phyloP scores from a whole-genome alignment of 2,329 filamentous ascomycete species.

The Rhexocercosporidium sp. region DNA sequence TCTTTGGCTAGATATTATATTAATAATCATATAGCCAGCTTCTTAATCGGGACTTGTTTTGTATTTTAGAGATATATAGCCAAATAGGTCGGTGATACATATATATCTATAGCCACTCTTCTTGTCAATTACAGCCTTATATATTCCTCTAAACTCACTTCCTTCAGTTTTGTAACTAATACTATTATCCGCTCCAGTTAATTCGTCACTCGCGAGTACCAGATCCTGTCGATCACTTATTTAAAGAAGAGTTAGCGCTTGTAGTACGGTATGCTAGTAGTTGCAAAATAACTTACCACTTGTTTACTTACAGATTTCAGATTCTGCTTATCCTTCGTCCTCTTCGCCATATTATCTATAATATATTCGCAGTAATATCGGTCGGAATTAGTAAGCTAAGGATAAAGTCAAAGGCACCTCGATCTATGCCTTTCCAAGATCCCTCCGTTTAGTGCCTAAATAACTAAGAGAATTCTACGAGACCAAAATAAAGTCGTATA shows the following conservation, averaged over 20 bases:
- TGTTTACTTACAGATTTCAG: neutral
- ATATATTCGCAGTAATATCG: no score
- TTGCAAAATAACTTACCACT: neutral
- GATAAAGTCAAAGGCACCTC: neutral
- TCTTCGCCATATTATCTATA: neutral
- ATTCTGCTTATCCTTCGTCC: neutral
- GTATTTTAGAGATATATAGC: neutral
- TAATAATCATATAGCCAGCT: slow-evolving; percentile 1
- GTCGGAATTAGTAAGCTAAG: no score
- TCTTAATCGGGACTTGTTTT: neutral
- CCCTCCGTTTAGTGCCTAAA: neutral
- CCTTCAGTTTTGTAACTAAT: neutral
- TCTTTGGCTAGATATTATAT: neutral
- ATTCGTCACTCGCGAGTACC: neutral
- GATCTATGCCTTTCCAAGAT: neutral
- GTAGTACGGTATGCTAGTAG: neutral
- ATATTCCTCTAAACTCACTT: neutral
- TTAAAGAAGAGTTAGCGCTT: neutral
- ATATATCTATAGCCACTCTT: neutral
- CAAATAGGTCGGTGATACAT: neutral
- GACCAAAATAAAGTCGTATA: neutral
- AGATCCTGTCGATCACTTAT: neutral
- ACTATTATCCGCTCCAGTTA: neutral
- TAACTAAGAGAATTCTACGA: neutral
- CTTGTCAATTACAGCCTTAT: neutral